A percentile compares a stretch with the other conserved stretches of the same genome.
Conservation (phyloP, 2,329 filamentous ascomycete species). For the Colletotrichum limetticola region DNA sequence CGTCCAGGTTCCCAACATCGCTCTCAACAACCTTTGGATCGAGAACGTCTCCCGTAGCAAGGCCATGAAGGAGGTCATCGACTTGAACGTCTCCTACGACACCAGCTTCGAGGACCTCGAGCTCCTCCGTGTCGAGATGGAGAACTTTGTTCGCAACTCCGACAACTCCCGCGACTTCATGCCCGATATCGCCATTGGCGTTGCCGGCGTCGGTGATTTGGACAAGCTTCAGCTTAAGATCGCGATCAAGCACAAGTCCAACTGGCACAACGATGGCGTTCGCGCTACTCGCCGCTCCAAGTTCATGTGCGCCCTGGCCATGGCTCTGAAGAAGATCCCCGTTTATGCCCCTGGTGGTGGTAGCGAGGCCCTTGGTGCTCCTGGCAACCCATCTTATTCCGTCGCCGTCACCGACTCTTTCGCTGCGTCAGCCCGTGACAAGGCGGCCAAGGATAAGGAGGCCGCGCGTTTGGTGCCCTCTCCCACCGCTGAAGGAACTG, state of each 20-base stretch:
- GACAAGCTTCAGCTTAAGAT: conserved; percentile 88
- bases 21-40: conserved; percentile 92
- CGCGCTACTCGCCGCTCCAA: conserved; percentile 87
- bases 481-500: conserved; percentile 38
- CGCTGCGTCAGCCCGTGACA: conserved; percentile 70
- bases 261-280: conserved; percentile 88
- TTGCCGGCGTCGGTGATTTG: conserved; percentile 83
- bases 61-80: conserved; percentile 88
- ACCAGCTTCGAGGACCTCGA: conserved; percentile 92
- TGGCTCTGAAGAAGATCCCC: conserved; percentile 87
- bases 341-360: conserved; percentile 86
- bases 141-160: conserved; percentile 82
- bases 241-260: conserved; percentile 91
- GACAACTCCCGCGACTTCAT: conserved; percentile 94
- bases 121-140: conserved; percentile 84
- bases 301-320: conserved; percentile 93
- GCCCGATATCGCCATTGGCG: conserved; percentile 81
- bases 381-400: conserved; percentile 83
- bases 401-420: conserved; percentile 78
- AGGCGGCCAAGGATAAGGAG: conserved; percentile 69
- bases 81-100: conserved; percentile 84
- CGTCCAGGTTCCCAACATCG: conserved; percentile 85
- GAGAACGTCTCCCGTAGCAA: conserved; percentile 93
- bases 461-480: conserved; percentile 72
- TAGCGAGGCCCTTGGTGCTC: conserved; percentile 67